phyloP scores from a whole-genome alignment of 2,329 filamentous ascomycete species.

The Lecanicillium sp. region DNA sequence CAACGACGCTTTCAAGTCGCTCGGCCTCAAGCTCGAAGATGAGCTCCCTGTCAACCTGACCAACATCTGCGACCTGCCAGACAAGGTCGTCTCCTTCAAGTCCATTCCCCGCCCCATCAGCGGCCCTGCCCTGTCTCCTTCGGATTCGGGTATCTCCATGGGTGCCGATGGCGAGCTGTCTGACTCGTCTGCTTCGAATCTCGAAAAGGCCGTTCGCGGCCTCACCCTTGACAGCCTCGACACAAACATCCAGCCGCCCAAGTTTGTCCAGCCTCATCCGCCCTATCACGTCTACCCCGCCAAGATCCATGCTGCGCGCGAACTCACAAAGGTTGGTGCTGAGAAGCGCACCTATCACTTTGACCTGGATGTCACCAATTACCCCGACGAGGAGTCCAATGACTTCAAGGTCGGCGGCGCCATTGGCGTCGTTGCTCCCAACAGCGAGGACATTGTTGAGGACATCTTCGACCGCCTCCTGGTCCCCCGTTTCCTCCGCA shows the following conservation, averaged over 20 bases:
- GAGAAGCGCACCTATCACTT: slow-evolving; percentile 98
- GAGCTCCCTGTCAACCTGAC: slow-evolving; percentile 68
- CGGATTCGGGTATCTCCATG: slow-evolving; percentile 42
- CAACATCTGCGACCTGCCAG: slow-evolving; percentile 63
- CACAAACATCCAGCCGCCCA: slow-evolving; percentile 65
- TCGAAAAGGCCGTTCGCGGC: slow-evolving; percentile 14
- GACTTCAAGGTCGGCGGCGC: slow-evolving; percentile 97
- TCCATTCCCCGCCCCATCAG: slow-evolving; percentile 36
- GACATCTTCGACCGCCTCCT: slow-evolving; percentile 76
- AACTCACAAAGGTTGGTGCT: slow-evolving; percentile 79
- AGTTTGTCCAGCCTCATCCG: slow-evolving; percentile 88
- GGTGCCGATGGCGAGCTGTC: slow-evolving; percentile 23
- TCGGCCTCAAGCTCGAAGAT: slow-evolving; percentile 64
- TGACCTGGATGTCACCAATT: slow-evolving; percentile 92
- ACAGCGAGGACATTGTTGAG: slow-evolving; percentile 68
- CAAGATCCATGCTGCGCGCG: slow-evolving; percentile 75
- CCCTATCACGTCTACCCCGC: slow-evolving; percentile 89
- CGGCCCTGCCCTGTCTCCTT: slow-evolving; percentile 28
- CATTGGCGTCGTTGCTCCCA: slow-evolving; percentile 87
- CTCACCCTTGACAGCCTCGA: slow-evolving; percentile 35
- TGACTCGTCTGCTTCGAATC: slow-evolving; percentile 21
- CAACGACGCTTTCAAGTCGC: slow-evolving; percentile 75
- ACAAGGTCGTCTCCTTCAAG: slow-evolving; percentile 65
- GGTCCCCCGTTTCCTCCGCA: slow-evolving; percentile 73
- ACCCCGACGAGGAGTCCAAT: slow-evolving; percentile 73